Percentiles rank a stretch among this genome's conserved stretches.
phyloP scores from a whole-genome alignment of 345 rosid species.

The Salix suchowensis region DNA sequence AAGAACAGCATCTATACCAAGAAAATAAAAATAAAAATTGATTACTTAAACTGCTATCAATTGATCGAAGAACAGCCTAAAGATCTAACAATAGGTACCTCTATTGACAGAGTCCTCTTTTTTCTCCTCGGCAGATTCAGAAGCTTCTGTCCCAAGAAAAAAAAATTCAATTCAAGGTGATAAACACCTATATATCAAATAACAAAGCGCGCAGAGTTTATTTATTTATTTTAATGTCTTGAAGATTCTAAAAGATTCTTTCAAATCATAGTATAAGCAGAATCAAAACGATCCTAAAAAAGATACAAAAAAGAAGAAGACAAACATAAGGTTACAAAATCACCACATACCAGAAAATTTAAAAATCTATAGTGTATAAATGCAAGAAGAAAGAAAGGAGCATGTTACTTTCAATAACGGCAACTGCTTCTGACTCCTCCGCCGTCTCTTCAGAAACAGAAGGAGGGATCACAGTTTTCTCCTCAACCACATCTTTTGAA shows the following conservation, averaged over 20 bases:
- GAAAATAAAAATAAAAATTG: neutral
- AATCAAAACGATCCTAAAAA: neutral
- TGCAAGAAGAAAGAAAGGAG: neutral
- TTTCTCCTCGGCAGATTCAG: constrained; percentile 34
- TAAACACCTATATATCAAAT: neutral
- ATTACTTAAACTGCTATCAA: neutral
- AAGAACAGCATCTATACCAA: constrained; percentile 59
- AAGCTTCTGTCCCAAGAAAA: constrained; percentile 33
- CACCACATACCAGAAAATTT: neutral
- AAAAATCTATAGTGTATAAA: neutral
- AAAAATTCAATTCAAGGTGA: neutral
- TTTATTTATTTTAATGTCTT: neutral
- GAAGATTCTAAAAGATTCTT: neutral
- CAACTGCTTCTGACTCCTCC: constrained; percentile 33
- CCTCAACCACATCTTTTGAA: constrained; percentile 37
- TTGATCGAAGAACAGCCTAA: neutral
- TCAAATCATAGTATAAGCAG: neutral
- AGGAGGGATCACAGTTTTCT: constrained; percentile 35
- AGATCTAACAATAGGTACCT: constrained; percentile 30
- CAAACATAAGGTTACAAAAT: neutral
- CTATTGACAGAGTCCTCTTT: constrained; percentile 45
- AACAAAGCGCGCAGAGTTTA: neutral
- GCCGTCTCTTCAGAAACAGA: constrained; percentile 31
- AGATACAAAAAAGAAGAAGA: neutral
- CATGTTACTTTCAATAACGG: constrained; percentile 31